Evolutionary conservation across 345 rosid genomes (phyloP).

Genomic region (Cardamine resedifolia): DNA sequence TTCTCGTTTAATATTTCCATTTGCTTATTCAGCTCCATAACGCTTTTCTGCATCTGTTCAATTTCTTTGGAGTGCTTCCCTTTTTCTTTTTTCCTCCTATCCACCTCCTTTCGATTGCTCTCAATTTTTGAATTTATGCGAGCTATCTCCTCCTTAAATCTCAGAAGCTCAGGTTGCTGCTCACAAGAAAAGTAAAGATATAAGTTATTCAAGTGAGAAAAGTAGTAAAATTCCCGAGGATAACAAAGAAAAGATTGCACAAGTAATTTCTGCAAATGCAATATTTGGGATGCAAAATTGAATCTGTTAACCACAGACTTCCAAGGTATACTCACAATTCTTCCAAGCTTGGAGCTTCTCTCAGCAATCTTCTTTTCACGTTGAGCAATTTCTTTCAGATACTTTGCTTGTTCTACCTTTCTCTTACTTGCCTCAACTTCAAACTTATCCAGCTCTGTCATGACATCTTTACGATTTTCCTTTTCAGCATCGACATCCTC

Average conservation of each 20-base stretch:
- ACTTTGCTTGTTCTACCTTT: conserved; percentile 75
- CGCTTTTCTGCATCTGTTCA: conserved; percentile 62
- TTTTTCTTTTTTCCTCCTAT: conserved; percentile 66
- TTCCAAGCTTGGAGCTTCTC: conserved; percentile 63
- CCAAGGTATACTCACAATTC: conserved; percentile 55
- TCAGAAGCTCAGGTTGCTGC: conserved; percentile 95
- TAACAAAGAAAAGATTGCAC: neutral
- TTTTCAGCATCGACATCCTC: conserved; percentile 71
- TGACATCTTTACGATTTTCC: conserved; percentile 56
- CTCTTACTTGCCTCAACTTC: conserved; percentile 60
- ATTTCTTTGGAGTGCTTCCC: conserved; percentile 67
- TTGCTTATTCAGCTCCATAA: conserved; percentile 68
- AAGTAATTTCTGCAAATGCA: conserved; percentile 1
- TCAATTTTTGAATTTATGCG: conserved; percentile 83
- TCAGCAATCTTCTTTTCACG: conserved; percentile 83
- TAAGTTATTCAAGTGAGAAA: conserved; percentile 22
- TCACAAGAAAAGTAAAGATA: conserved; percentile 12
- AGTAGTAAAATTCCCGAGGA: neutral
- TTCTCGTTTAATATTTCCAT: conserved; percentile 69
- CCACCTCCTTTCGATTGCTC: conserved; percentile 79
- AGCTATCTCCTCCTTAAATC: conserved; percentile 77
- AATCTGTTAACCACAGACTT: conserved; percentile 10
- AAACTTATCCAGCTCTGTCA: conserved; percentile 63
- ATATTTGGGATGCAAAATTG: neutral
- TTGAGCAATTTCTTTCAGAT: conserved; percentile 73